A percentile compares a stretch with the other conserved stretches of the same genome.
Conservation (phyloP, 139 green algal genomes). For the Coelastrella sp. region DNA sequence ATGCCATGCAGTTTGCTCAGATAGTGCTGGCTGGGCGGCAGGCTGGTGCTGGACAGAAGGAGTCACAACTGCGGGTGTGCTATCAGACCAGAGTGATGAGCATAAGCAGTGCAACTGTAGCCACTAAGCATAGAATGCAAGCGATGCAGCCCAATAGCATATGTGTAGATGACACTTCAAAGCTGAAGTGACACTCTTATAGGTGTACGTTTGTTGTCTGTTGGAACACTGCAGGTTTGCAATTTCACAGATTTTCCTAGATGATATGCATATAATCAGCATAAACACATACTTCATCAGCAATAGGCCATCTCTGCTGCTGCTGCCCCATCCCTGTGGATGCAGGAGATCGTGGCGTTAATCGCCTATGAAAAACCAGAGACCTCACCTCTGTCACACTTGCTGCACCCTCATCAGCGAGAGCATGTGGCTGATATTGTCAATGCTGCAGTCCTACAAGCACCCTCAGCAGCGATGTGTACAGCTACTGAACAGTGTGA, state of each 20-base stretch:
- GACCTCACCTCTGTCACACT: constrained; percentile 66
- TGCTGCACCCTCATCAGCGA: constrained; percentile 70
- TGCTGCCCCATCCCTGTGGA: not conserved
- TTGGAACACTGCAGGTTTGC: no score
- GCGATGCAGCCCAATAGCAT: no score
- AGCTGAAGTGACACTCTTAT: not conserved
- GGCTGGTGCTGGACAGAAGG: constrained; percentile 33
- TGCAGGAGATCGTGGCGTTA: constrained; percentile 78
- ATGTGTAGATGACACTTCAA: no score
- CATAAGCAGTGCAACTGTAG: not conserved
- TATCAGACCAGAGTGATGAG: not conserved
- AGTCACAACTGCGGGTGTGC: constrained; percentile 24
- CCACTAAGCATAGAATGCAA: not conserved
- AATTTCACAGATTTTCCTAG: no score
- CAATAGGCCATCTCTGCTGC: not conserved
- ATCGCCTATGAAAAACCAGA: constrained; percentile 81
- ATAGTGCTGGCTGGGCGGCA: constrained; percentile 59
- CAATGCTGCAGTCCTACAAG: constrained; percentile 76
- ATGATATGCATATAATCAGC: not conserved
- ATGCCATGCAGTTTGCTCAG: constrained; percentile 69
- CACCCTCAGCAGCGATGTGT: not conserved
- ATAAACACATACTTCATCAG: not conserved
- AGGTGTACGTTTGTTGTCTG: not conserved
- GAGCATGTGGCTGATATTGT: constrained; percentile 81
- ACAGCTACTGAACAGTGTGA: no score